Percentiles rank a stretch among this genome's conserved stretches.
Evolutionary conservation across 768 basidiomycete species (phyloP).

Genomic region (Lactifluus hygrophoroides): DNA sequence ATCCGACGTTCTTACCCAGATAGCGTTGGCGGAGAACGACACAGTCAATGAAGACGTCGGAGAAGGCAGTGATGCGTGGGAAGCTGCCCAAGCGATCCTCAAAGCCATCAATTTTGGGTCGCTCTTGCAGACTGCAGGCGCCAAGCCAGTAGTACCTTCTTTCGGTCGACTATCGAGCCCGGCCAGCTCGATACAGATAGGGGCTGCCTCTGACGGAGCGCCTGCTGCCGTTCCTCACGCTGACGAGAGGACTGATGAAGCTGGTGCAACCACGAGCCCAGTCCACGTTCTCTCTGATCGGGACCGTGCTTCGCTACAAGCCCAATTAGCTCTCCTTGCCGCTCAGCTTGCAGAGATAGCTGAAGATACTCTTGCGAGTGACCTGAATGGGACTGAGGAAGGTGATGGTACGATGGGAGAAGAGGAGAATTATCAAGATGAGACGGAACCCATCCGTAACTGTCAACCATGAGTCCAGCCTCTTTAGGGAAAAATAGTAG

Average conservation of each 20-base stretch:
- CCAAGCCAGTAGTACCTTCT: slow-evolving; percentile 14
- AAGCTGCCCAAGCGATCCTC: slow-evolving; percentile 69
- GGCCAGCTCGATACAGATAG: not conserved
- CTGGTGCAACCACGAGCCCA: slow-evolving; percentile 5
- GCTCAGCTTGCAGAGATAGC: slow-evolving; percentile 65
- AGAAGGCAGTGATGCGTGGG: slow-evolving; percentile 57
- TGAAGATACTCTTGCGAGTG: slow-evolving; percentile 26
- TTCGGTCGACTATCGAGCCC: not conserved
- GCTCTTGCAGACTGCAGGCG: slow-evolving; percentile 35
- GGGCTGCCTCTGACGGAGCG: not conserved
- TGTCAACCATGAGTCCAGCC: not conserved
- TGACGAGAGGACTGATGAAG: slow-evolving; percentile 5
- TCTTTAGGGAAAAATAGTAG: not conserved
- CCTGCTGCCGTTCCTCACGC: not conserved
- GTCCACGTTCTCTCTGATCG: slow-evolving; percentile 30
- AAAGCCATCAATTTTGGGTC: slow-evolving; percentile 67
- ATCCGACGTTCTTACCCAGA: not conserved
- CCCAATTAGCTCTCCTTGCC: slow-evolving; percentile 62
- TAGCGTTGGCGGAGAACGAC: slow-evolving; percentile 5
- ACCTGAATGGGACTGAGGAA: slow-evolving; percentile 11
- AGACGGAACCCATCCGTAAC: slow-evolving; percentile 23
- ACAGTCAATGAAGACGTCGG: slow-evolving; percentile 27
- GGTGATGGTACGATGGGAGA: not conserved
- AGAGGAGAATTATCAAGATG: slow-evolving; percentile 14
- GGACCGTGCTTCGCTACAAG: slow-evolving; percentile 61